Evolutionary conservation across 169 alveolate genomes (phyloP).

Genomic region (Eimeria mitis): DNA sequence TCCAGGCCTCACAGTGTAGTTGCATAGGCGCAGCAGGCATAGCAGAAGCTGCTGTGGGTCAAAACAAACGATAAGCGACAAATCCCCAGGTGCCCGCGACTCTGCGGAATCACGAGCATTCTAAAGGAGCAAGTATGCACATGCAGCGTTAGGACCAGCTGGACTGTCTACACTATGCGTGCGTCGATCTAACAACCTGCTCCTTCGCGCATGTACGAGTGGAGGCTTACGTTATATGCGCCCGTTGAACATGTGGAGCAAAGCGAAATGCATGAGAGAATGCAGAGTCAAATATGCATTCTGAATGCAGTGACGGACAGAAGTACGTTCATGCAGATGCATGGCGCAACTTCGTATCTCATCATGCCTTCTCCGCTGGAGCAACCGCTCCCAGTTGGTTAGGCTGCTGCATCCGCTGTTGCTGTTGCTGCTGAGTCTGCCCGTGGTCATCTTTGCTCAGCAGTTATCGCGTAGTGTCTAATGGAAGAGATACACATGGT

Average conservation of each 20-base stretch:
- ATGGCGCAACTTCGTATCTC: not conserved
- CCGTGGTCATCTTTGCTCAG: not conserved
- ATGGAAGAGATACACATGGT: conserved; percentile 34
- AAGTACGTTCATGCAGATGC: not conserved
- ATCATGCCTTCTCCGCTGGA: not conserved
- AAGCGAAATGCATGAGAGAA: not conserved
- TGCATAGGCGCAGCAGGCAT: not conserved
- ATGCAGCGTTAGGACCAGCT: not conserved
- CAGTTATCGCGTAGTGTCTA: not conserved
- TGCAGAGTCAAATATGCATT: not conserved
- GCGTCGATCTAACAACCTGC: not conserved
- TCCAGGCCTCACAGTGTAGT: not conserved
- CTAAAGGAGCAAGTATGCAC: not conserved
- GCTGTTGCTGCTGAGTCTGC: not conserved
- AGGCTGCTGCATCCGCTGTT: not conserved
- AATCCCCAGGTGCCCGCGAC: not conserved
- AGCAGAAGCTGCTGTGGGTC: not conserved
- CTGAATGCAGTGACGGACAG: not conserved
- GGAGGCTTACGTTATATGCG: not conserved
- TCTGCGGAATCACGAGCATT: not conserved
- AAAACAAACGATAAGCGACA: not conserved
- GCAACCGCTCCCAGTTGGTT: not conserved
- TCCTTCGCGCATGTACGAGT: not conserved
- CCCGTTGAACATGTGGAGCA: not conserved
- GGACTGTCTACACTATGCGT: not conserved